Evolutionary conservation across 2,329 filamentous ascomycete species (phyloP).

Genomic region (Hirsutella thompsonii): DNA sequence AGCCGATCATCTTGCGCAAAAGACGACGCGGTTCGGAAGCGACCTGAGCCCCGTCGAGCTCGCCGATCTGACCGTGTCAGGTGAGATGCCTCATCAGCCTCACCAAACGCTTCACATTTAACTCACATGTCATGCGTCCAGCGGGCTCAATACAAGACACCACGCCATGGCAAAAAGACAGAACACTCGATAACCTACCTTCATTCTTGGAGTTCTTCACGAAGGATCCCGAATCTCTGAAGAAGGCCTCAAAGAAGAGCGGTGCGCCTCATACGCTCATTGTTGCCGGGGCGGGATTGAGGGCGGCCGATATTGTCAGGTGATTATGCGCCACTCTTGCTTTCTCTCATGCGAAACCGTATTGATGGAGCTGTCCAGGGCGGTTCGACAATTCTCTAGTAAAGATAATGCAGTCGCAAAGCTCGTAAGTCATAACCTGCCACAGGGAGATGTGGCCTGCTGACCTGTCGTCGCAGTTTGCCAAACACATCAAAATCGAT

Average conservation of each 20-base stretch:
- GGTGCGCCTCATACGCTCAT: constrained; percentile 78
- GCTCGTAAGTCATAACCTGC: constrained; percentile 34
- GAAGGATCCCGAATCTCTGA: constrained; percentile 44
- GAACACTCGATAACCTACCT: constrained; percentile 62
- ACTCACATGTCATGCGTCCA: constrained; percentile 18
- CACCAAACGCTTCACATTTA: neutral
- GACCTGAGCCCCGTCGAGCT: constrained; percentile 77
- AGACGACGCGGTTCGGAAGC: constrained; percentile 63
- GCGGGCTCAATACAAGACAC: constrained; percentile 69
- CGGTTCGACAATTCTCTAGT: constrained; percentile 64
- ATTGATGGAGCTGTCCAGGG: constrained; percentile 25
- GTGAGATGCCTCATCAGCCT: constrained; percentile 29
- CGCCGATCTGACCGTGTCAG: constrained; percentile 67
- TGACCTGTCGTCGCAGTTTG: constrained; percentile 45
- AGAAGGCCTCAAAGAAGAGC: constrained; percentile 51
- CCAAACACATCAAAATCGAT: constrained; percentile 92
- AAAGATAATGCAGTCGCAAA: constrained; percentile 74
- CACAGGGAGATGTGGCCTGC: neutral
- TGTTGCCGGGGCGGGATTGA: constrained; percentile 69
- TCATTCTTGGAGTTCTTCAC: constrained; percentile 61
- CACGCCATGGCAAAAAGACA: constrained; percentile 54
- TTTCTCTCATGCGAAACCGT: neutral
- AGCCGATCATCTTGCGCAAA: constrained; percentile 74
- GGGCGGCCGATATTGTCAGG: constrained; percentile 76
- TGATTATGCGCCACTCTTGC: constrained; percentile 17